Base-by-base conservation (phyloP, 2,329 filamentous ascomycete genomes). In the Coniochaeta prunicola region DNA sequence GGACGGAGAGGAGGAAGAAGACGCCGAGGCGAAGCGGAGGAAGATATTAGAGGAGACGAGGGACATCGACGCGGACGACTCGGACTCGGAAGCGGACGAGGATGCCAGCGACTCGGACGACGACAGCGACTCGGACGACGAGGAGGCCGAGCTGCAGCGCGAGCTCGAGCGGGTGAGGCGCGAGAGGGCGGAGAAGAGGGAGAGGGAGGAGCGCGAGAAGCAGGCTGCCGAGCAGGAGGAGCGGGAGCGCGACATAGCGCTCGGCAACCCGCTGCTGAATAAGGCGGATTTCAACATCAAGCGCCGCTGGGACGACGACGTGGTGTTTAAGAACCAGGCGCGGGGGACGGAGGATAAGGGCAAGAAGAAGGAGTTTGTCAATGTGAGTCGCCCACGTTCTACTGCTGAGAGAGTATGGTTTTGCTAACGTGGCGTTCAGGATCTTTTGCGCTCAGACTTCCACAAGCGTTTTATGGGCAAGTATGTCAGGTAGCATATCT, bases 321-420 rank as follows among this genome's bases (percentile, higher is more conserved):
- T 99, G 13, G 92, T 99, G 2, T 99, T 99, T 77, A 97, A 96
- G 79, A 99, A 99, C 73, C 94, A 99, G 76, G 94, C 93, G 34
- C 84, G 94, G 60, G 94, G 93, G 9, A 96, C 92, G 0, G 93
- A 97, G 70, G 91, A 97, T 63, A 92, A 88, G 78, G 86, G 88
- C 63, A 85, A 89, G 75, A 85, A 89, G 75, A 96, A 93, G 78
- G 92, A 96, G 74, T 99, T 99, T 76, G 92, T 99, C 73, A 99
- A 99, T 71, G 92, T 91, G 72, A 77, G 86, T 77, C 30, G 45
- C 60, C 34, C 8, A 53, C 50, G 33, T 42, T 54, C 38, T 53
- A 33, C 33, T n/a, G 3, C 45, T 38, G 12, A 19, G 40, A 38
- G 24, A 5, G 2, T 28, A 5, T 28, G 24, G 26, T 13, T 56